phyloP scores from a whole-genome alignment of 345 rosid genomes.

The Lenwebbia sp. region DNA sequence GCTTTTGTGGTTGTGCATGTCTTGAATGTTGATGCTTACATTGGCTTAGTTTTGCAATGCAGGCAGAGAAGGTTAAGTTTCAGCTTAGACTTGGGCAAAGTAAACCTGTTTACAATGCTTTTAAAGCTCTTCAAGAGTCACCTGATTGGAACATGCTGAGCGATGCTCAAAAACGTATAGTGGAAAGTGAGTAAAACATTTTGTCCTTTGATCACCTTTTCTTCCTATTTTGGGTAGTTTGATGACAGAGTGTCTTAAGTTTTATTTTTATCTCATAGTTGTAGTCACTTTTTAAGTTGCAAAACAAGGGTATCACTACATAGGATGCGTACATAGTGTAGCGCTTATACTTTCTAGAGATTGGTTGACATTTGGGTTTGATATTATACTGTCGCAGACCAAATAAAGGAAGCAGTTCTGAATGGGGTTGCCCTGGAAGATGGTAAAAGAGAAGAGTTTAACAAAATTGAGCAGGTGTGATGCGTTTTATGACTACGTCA shows the following conservation, averaged over 20 bases:
- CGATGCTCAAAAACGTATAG: constrained; percentile 65
- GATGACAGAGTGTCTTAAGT: not conserved
- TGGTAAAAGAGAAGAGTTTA: constrained; percentile 68
- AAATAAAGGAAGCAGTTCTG: constrained; percentile 81
- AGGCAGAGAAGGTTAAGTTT: constrained; percentile 79
- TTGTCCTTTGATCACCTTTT: not conserved
- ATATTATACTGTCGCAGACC: constrained; percentile 20
- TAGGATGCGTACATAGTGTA: not conserved
- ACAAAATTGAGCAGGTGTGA: constrained; percentile 82
- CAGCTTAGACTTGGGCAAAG: constrained; percentile 71
- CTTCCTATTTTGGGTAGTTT: not conserved
- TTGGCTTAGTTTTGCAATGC: constrained; percentile 2
- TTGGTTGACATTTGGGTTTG: not conserved
- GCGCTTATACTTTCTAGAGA: not conserved
- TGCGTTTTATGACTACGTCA: not conserved
- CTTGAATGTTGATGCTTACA: not conserved
- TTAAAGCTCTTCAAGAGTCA: constrained; percentile 60
- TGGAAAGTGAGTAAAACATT: constrained; percentile 39
- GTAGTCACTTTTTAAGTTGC: not conserved
- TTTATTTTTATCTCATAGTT: not conserved
- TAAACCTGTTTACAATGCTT: constrained; percentile 65
- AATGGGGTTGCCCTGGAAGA: constrained; percentile 89
- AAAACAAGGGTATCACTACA: not conserved
- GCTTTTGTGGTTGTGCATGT: not conserved
- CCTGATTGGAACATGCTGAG: constrained; percentile 50